Percentiles rank a stretch among this genome's conserved stretches.
Conservation (phyloP, 1,139 yeast genomes). For the Pichia sorboxylosa region DNA sequence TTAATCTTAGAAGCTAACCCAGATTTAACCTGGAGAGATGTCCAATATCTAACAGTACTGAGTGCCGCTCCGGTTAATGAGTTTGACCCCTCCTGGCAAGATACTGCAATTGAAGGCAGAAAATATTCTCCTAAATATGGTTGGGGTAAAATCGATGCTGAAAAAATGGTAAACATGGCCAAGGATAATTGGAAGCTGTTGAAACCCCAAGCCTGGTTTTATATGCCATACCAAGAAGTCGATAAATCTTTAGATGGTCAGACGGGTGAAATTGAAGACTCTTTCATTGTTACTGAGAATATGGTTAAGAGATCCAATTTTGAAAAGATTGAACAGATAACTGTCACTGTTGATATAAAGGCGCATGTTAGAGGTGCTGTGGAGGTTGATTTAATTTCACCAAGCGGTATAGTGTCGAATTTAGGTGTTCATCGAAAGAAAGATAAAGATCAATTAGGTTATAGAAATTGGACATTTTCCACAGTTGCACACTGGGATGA, state of each 20-base stretch:
- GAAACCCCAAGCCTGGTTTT: conserved; percentile 83
- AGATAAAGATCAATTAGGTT: conserved; percentile 52
- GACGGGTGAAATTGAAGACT: conserved; percentile 17
- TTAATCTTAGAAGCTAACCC: conserved; percentile 76
- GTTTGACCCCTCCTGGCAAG: conserved; percentile 62
- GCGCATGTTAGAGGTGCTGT: conserved; percentile 62
- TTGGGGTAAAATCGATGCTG: conserved; percentile 86
- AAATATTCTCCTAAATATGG: conserved; percentile 82
- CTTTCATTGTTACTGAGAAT: conserved; percentile 36
- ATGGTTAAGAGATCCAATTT: conserved; percentile 48
- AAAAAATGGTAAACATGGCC: conserved; percentile 61
- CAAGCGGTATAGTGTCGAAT: conserved; percentile 61
- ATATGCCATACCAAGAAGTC: conserved; percentile 33
- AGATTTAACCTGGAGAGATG: conserved; percentile 87
- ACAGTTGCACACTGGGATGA: conserved; percentile 99
- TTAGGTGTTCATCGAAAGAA: conserved; percentile 59
- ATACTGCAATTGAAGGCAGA: conserved; percentile 41
- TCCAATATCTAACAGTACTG: conserved; percentile 71
- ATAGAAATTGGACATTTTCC: conserved; percentile 83
- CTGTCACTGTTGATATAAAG: conserved; percentile 63
- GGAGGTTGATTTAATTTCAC: conserved; percentile 56
- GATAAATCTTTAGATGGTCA: conserved; percentile 16
- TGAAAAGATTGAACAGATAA: conserved; percentile 73
- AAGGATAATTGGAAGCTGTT: conserved; percentile 61
- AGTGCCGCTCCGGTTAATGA: conserved; percentile 63